phyloP scores from a whole-genome alignment of 1,284 basidiomycete species.

The Melampsora americana region DNA sequence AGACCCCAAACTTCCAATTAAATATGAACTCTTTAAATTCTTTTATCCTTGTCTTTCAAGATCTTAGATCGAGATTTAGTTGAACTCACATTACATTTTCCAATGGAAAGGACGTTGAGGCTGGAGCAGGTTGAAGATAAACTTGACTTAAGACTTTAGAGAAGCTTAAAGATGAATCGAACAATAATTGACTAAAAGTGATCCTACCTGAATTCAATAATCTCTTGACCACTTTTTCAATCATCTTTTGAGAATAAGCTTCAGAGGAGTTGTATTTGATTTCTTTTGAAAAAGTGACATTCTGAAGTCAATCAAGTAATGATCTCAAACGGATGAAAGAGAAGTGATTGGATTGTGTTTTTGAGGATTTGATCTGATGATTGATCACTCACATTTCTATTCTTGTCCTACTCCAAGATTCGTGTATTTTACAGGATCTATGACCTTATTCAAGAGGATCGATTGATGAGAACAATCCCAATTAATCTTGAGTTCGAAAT shows the following conservation, averaged over 20 bases:
- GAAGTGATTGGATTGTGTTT: too few species aligned
- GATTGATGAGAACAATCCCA: neutral
- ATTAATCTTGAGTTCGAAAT: too few species aligned
- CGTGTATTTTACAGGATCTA: slow-evolving; percentile 46
- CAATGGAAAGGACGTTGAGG: slow-evolving; percentile 82
- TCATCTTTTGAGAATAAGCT: slow-evolving; percentile 63
- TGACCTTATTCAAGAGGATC: neutral
- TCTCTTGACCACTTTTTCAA: slow-evolving; percentile 70
- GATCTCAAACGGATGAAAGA: slow-evolving; percentile 1
- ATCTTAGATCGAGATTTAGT: too few species aligned
- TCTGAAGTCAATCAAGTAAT: slow-evolving; percentile 53
- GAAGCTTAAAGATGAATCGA: slow-evolving; percentile 76
- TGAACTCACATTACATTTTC: slow-evolving; percentile 85
- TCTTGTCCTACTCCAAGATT: slow-evolving; percentile 52
- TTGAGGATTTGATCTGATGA: too few species aligned
- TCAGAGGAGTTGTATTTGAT: slow-evolving; percentile 50
- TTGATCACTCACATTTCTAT: slow-evolving; percentile 48
- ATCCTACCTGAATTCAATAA: slow-evolving; percentile 79
- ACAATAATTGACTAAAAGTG: slow-evolving; percentile 87
- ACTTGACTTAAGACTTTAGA: slow-evolving; percentile 76
- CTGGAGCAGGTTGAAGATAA: slow-evolving; percentile 68
- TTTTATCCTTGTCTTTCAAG: neutral
- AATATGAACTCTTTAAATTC: too few species aligned
- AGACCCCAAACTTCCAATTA: neutral
- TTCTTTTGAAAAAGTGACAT: slow-evolving; percentile 54